Evolutionary conservation across 2,329 filamentous ascomycete species (phyloP), one percentile per base, ranked within the genome.

Genomic region (Ceratocystis destructans): DNA sequence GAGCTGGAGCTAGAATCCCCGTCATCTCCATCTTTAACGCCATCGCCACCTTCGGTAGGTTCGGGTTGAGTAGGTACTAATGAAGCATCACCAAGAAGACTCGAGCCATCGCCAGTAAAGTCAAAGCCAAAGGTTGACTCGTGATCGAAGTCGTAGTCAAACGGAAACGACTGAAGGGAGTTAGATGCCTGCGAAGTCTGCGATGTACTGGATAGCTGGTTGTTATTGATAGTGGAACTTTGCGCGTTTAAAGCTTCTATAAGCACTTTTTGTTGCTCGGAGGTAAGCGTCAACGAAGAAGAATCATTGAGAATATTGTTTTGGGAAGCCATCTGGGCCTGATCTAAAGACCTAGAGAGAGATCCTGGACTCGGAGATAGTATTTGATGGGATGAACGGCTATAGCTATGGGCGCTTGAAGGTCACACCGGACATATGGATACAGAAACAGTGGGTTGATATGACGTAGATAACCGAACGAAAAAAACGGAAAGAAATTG

Each of bases 71-170:
- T 74, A 15, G 76, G 73, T 65, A 80, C 85, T 0, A 88, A 87
- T 25, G 93, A 76, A 67, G 89, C 87, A 33, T 88, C 90, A 68
- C 83, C 78, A 64, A 71, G 73, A 62, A 79, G 76, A 69, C 77
- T 77, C 69, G 76, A 74, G 28, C 75, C 76, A 64, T 69, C 68
- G 48, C 66, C 64, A 46, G 69, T 67, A 61, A 81, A 79, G 66
- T 90, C 86, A 70, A 92, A 92, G 71, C 91, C 88, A 73, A 90
- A 92, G 73, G 80, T 86, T 45, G 82, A 83, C 72, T 92, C 88
- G 68, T 79, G 80, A 68, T 92, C 89, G 67, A 90, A 85, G 61
- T 89, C 86, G 70, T 88, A 87, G 70, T 88, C 86, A 71, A 91
- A 94, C 70, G 74, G 75, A 73, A 96, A 90, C 67, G 95, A 84